A percentile compares a stretch with the other conserved stretches of the same genome.
Evolutionary conservation across 495 filamentous ascomycete species (phyloP).

Genomic region (Aspergillus affinis): DNA sequence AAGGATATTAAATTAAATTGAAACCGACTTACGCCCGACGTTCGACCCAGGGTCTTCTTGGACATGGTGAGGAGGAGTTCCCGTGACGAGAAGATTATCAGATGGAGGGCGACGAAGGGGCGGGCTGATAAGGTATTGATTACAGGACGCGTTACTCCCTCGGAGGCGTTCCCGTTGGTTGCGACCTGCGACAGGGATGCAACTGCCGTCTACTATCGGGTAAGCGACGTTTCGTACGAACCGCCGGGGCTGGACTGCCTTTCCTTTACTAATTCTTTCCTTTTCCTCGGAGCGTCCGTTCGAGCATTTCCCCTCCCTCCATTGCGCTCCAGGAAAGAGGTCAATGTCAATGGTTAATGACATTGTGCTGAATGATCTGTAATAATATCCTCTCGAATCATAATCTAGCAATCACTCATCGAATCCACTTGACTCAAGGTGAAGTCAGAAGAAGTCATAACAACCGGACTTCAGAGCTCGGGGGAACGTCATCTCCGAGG

Average conservation of each 20-base stretch:
- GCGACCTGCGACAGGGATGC: not conserved
- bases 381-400: not conserved
- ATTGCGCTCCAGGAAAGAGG: no score
- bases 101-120: not conserved
- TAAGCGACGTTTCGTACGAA: not conserved
- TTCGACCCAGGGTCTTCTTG: constrained; percentile 24
- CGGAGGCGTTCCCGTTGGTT: not conserved
- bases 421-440: not conserved
- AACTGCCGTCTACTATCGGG: not conserved
- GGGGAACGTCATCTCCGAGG: constrained; percentile 18
- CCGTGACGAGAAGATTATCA: not conserved
- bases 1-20: not conserved
- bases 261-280: not conserved
- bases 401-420: not conserved
- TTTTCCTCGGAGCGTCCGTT: not conserved
- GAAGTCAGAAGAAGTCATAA: no score
- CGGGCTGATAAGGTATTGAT: not conserved
- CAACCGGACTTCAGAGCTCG: not conserved
- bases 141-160: not conserved
- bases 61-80: constrained; percentile 11
- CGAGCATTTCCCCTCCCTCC: no score
- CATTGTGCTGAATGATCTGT: no score
- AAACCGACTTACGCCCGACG: constrained; percentile 23
- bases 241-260: constrained; percentile 2
- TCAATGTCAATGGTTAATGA: not conserved